Evolutionary conservation across 495 filamentous ascomycete species (phyloP), one percentile per base, ranked within the genome.

Genomic region (Annulohypoxylon moriforme): DNA sequence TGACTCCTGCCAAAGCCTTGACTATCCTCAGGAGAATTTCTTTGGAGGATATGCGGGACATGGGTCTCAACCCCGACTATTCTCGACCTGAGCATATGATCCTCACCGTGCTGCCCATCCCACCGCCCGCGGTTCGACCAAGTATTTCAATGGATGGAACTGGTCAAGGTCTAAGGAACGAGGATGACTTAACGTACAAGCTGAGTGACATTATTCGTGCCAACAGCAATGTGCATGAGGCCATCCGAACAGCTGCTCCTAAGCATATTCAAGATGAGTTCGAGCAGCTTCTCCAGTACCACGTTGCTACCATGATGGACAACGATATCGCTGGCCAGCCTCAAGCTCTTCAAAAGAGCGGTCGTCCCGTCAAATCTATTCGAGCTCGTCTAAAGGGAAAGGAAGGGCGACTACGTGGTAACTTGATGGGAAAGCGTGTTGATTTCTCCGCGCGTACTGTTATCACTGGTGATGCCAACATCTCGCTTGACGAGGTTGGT

Each of bases 371-470:
- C 67, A 99, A 99, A 83, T 92, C 94, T 24, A 94, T 99, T 72
- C 93, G 96, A 57, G 94, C 93, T 67, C 94, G 96, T 82, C 82
- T 99, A 72, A 99, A 99, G 86, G 96, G 96, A 62, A 99, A 99
- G 77, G 96, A 99, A 80, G 96, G 96, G 75, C 93, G 96, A 82
- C 85, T 99, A 14, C 93, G 96, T 79, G 96, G 96, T 74, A 99
- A 98, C 77, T 86, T 98, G 83, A 99, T 99, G 96, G 96, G 96
- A 42, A 99, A 99, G 81, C 96, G 96, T 87, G 96, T 99, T 33
- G 96, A 99, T 76, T 99, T 99, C 80, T 99, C 96, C 1, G 96
- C 96, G 16, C 96, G 96, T 90, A 99, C 96, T 27, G 96, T 99
- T 80, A 99, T 98, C 77, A 99, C 96, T 60, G 96, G 96, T 79